phyloP scores from a whole-genome alignment of 352 stramenopile species.

The Phytophthora macrochlamydospora region DNA sequence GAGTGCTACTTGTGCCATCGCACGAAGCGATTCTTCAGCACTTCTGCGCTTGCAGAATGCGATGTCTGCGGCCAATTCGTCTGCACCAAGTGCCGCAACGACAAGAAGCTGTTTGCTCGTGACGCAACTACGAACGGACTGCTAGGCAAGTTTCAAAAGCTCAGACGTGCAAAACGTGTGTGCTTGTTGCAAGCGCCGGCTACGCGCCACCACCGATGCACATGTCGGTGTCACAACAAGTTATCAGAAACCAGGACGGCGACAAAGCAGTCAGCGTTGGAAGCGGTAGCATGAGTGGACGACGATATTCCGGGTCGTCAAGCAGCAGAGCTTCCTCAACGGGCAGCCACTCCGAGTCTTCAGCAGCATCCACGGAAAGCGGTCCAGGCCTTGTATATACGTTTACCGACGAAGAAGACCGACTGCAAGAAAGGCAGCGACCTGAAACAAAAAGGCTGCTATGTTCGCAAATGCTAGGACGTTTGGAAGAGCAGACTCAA shows the following conservation, averaged over 20 bases:
- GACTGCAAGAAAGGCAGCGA: background rate
- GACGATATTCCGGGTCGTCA: slow-evolving; percentile 2
- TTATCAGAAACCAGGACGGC: slow-evolving; percentile 7
- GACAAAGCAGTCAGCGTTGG: slow-evolving; percentile 2
- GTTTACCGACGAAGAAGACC: slow-evolving; percentile 7
- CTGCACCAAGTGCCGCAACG: slow-evolving; percentile 50
- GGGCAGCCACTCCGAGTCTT: slow-evolving; percentile 6
- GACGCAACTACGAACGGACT: slow-evolving; percentile 15
- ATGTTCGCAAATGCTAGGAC: slow-evolving; percentile 3
- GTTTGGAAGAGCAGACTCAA: slow-evolving; percentile 5
- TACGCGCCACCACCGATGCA: slow-evolving; percentile 25
- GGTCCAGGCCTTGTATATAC: slow-evolving; percentile 14
- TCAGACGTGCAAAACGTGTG: slow-evolving; percentile 45
- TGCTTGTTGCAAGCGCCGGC: slow-evolving; percentile 32
- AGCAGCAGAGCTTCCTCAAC: slow-evolving; percentile 11
- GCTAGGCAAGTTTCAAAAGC: slow-evolving; percentile 35
- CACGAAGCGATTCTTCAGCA: slow-evolving; percentile 47
- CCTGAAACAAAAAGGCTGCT: background rate
- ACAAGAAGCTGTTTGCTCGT: slow-evolving; percentile 47
- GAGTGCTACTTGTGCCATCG: slow-evolving; percentile 32
- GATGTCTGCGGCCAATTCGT: slow-evolving; percentile 49
- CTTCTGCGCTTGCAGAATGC: slow-evolving; percentile 39
- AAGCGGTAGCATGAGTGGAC: slow-evolving; percentile 3
- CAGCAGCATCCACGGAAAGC: background rate
- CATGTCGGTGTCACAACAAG: slow-evolving; percentile 27